Percentiles rank a stretch among this genome's conserved stretches.
These are phyloP conservation scores for Plasmodium vinckei DNA, from an alignment of 169 alveolate genomes.

Conservation along the genomic window DNA sequence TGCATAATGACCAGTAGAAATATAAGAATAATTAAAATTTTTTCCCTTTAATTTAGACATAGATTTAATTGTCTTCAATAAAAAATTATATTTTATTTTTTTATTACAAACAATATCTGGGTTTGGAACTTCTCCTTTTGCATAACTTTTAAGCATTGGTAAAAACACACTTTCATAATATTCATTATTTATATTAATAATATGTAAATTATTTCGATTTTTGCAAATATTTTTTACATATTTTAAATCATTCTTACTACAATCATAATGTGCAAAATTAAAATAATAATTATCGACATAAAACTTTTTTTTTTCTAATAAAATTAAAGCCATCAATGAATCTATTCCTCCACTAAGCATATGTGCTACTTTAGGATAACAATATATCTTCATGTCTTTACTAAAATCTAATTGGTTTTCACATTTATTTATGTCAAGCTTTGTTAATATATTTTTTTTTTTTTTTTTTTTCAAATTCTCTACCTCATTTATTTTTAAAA, in stretches of 20 bases:
- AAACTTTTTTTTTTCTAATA: slow-evolving; percentile 55
- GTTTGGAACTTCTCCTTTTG: slow-evolving; percentile 55
- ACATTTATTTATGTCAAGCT: background rate
- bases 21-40: slow-evolving; percentile 16
- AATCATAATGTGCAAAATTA: slow-evolving; percentile 21
- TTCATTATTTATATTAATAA: slow-evolving; percentile 54
- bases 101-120: slow-evolving; percentile 61
- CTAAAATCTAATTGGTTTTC: background rate
- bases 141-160: slow-evolving; percentile 51
- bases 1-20: slow-evolving; percentile 71
- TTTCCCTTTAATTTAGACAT: background rate
- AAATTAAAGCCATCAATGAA: slow-evolving; percentile 51
- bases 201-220: slow-evolving; percentile 25
- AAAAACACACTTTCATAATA: slow-evolving; percentile 33
- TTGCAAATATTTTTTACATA: slow-evolving; percentile 44
- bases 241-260: slow-evolving; percentile 52
- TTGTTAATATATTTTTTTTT: background rate
- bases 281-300: slow-evolving; percentile 34
- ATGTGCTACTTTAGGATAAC: slow-evolving; percentile 64
- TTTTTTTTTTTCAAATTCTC: background rate
- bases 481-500: background rate
- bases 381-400: slow-evolving; percentile 13
- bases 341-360: slow-evolving; percentile 74
- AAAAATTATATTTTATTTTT: slow-evolving; percentile 53
- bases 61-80: slow-evolving; percentile 10